Percentiles rank a stretch among this genome's conserved stretches.
Evolutionary conservation across 1,139 yeast genomes (phyloP).

Genomic region (Magnusiomyces magnusii): DNA sequence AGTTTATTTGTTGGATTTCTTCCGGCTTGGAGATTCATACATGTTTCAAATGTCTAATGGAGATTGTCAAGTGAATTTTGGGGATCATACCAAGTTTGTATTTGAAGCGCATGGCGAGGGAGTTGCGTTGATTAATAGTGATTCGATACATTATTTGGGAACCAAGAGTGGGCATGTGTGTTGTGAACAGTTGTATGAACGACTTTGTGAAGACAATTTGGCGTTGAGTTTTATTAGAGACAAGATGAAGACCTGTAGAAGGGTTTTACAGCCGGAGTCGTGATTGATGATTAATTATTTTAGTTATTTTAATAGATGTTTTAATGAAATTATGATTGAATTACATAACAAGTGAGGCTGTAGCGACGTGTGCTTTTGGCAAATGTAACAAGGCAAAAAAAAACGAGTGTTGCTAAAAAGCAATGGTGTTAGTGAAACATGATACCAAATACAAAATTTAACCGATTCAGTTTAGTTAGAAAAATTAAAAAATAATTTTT

Average conservation of each 20-base stretch:
- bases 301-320: neutral
- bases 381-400: too few relatives aligned
- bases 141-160: neutral
- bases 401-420: too few relatives aligned
- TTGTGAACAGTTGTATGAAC: neutral
- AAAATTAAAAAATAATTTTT: too few relatives aligned
- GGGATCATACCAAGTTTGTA: constrained; percentile 87
- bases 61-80: constrained; percentile 86
- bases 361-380: too few relatives aligned
- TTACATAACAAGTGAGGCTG: neutral
- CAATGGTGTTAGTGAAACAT: too few relatives aligned
- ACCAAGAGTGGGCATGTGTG: constrained; percentile 3
- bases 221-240: neutral
- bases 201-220: neutral
- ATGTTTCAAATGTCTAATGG: constrained; percentile 95
- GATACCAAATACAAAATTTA: too few relatives aligned
- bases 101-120: constrained; percentile 67
- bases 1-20: constrained; percentile 18
- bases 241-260: neutral
- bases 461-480: too few relatives aligned
- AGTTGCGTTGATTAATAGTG: constrained; percentile 63
- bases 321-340: neutral
- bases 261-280: neutral
- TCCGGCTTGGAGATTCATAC: constrained; percentile 29
- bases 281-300: neutral